Evolutionary conservation across 1,284 basidiomycete species (phyloP).

Genomic region (Xerocomus amazonicus): DNA sequence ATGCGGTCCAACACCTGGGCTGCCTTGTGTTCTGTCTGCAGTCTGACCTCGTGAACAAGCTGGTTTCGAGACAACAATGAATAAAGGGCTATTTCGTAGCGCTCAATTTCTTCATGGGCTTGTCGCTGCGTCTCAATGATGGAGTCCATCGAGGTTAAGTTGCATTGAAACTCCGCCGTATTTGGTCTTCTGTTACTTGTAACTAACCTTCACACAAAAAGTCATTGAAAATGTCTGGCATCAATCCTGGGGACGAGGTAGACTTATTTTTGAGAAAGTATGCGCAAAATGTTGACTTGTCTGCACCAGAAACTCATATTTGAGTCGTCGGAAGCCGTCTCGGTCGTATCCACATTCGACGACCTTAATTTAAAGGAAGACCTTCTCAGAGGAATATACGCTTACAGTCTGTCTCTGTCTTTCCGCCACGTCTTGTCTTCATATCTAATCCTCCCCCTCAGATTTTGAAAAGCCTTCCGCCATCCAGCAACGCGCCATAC

Average conservation of each 20-base stretch:
- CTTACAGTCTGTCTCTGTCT: constrained; percentile 76
- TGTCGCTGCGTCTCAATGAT: constrained; percentile 90
- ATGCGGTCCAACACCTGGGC: constrained; percentile 84
- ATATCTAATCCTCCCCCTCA: constrained; percentile 31
- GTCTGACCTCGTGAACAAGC: constrained; percentile 56
- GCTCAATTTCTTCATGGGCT: constrained; percentile 93
- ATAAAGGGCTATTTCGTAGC: constrained; percentile 75
- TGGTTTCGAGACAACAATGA: constrained; percentile 64
- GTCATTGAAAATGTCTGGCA: constrained; percentile 64
- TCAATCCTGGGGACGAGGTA: constrained; percentile 76
- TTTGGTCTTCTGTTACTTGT: constrained; percentile 28
- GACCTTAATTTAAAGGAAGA: constrained; percentile 95
- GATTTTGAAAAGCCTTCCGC: constrained; percentile 99
- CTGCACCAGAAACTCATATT: constrained; percentile 82
- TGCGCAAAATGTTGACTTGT: constrained; percentile 4
- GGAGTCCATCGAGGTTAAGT: constrained; percentile 67
- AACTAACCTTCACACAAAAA: constrained; percentile 32
- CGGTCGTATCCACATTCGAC: constrained; percentile 84
- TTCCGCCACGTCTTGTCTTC: background rate
- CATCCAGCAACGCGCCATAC: constrained; percentile 97
- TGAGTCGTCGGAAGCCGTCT: constrained; percentile 95
- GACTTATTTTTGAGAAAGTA: constrained; percentile 7
- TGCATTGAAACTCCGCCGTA: constrained; percentile 57
- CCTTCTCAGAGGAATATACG: constrained; percentile 95
- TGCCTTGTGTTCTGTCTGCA: constrained; percentile 85